Evolutionary conservation across 352 stramenopile species (phyloP).

Genomic region (Globisporangium abappressorium): DNA sequence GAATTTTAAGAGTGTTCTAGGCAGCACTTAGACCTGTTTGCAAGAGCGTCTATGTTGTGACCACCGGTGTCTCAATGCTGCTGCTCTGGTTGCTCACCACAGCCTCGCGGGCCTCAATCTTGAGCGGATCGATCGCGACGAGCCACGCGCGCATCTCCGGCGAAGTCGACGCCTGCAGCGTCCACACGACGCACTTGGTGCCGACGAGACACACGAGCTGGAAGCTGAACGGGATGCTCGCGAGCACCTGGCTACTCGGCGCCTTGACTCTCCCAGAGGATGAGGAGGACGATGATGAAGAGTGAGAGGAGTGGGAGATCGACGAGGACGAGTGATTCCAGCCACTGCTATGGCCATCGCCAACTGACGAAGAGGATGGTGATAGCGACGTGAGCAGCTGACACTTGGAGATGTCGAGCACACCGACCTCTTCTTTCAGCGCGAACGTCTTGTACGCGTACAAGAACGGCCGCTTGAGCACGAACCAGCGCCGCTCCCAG

Average conservation of each 20-base stretch:
- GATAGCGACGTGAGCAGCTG: slow-evolving; percentile 50
- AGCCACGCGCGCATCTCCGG: slow-evolving; percentile 70
- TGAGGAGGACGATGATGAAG: slow-evolving; percentile 1
- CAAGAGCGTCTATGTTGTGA: slow-evolving; percentile 21
- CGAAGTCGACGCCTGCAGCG: slow-evolving; percentile 64
- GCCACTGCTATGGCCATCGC: neutral
- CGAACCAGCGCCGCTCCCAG: slow-evolving; percentile 80
- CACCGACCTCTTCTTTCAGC: slow-evolving; percentile 57
- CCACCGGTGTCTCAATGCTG: slow-evolving; percentile 23
- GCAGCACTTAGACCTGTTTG: too few species aligned
- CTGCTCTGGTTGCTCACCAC: slow-evolving; percentile 18
- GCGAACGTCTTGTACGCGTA: slow-evolving; percentile 74
- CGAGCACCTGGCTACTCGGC: neutral
- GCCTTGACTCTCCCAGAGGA: neutral
- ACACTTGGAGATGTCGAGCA: slow-evolving; percentile 69
- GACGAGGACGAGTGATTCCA: slow-evolving; percentile 7
- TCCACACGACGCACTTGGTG: slow-evolving; percentile 65
- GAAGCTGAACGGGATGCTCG: slow-evolving; percentile 60
- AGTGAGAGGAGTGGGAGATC: slow-evolving; percentile 1
- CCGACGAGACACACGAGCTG: slow-evolving; percentile 52
- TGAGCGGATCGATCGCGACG: slow-evolving; percentile 65
- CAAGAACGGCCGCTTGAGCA: slow-evolving; percentile 75
- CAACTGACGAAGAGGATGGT: slow-evolving; percentile 8
- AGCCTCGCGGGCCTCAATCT: slow-evolving; percentile 41
- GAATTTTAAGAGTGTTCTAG: too few species aligned